Conservation (phyloP, 2,329 filamentous ascomycete species). For the Aspergillus viridinutans region DNA sequence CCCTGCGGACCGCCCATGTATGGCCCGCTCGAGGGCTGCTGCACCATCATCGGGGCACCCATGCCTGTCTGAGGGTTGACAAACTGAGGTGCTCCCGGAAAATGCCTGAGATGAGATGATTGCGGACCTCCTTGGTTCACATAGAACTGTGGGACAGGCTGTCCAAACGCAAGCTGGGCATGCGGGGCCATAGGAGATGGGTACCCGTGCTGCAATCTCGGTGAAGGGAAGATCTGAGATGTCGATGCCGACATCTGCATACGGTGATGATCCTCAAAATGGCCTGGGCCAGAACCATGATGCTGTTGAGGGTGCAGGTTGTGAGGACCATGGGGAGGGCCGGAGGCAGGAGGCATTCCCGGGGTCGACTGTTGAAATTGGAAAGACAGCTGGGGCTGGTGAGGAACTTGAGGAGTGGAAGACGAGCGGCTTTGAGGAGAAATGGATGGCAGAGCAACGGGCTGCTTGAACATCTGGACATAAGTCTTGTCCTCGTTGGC, state of each 20-base stretch:
- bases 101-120: slow-evolving; percentile 67
- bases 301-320: slow-evolving; percentile 73
- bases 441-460: slow-evolving; percentile 55
- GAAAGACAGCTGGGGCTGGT: slow-evolving; percentile 78
- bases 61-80: slow-evolving; percentile 68
- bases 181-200: slow-evolving; percentile 64
- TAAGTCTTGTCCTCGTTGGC: slow-evolving; percentile 75
- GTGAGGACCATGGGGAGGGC: slow-evolving; percentile 72
- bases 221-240: slow-evolving; percentile 79
- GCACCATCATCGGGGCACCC: slow-evolving; percentile 79
- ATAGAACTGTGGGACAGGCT: slow-evolving; percentile 67
- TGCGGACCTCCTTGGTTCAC: slow-evolving; percentile 67
- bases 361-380: slow-evolving; percentile 74
- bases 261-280: slow-evolving; percentile 74
- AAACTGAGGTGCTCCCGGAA: slow-evolving; percentile 69
- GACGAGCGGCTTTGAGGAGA: slow-evolving; percentile 64
- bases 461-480: slow-evolving; percentile 72
- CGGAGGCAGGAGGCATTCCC: slow-evolving; percentile 63
- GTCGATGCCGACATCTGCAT: slow-evolving; percentile 83
- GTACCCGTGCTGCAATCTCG: slow-evolving; percentile 69
- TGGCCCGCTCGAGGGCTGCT: slow-evolving; percentile 61
- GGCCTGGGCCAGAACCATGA: slow-evolving; percentile 63
- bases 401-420: slow-evolving; percentile 65
- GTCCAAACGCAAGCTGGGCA: slow-evolving; percentile 66
- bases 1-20: slow-evolving; percentile 71